phyloP scores from a whole-genome alignment of 2,329 filamentous ascomycete species.

The Fusarium stilboides region DNA sequence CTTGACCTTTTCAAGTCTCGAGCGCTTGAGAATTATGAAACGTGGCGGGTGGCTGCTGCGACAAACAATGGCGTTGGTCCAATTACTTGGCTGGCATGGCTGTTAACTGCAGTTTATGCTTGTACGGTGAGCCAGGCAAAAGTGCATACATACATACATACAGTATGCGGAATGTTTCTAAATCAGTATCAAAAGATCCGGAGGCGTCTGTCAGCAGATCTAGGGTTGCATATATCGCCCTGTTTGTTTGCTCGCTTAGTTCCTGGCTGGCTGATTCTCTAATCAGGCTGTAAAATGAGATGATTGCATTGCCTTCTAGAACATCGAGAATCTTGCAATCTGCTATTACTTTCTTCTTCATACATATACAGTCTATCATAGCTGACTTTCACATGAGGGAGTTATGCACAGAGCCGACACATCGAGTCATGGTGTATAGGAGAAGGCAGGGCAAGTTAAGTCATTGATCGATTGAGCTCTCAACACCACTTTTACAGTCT shows the following conservation, averaged over 20 bases:
- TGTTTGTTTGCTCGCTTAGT: slow-evolving; percentile 3
- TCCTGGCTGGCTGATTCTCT: slow-evolving; percentile 4
- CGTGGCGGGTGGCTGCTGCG: slow-evolving; percentile 28
- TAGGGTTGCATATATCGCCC: neutral
- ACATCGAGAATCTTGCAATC: neutral
- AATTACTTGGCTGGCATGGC: slow-evolving; percentile 1
- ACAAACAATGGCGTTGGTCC: slow-evolving; percentile 18
- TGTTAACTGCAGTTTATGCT: neutral
- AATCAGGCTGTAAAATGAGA: slow-evolving; percentile 2
- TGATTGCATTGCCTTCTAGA: slow-evolving; percentile 2
- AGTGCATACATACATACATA: neutral
- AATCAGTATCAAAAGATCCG: neutral
- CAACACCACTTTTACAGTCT: slow-evolving; percentile 19
- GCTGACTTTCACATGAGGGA: slow-evolving; percentile 10
- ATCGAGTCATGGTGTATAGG: neutral
- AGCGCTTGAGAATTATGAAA: slow-evolving; percentile 13
- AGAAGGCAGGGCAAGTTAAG: neutral
- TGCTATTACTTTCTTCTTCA: neutral
- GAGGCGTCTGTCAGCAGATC: slow-evolving; percentile 8
- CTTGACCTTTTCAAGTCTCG: neutral
- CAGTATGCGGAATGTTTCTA: neutral
- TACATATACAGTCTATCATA: neutral
- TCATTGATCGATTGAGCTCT: slow-evolving; percentile 13
- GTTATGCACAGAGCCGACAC: slow-evolving; percentile 19
- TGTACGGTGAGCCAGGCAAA: no score